These are phyloP conservation scores for Anthracocystis panici-leucophaei DNA, from an alignment of 1,284 basidiomycete genomes.

Conservation along the genomic window DNA sequence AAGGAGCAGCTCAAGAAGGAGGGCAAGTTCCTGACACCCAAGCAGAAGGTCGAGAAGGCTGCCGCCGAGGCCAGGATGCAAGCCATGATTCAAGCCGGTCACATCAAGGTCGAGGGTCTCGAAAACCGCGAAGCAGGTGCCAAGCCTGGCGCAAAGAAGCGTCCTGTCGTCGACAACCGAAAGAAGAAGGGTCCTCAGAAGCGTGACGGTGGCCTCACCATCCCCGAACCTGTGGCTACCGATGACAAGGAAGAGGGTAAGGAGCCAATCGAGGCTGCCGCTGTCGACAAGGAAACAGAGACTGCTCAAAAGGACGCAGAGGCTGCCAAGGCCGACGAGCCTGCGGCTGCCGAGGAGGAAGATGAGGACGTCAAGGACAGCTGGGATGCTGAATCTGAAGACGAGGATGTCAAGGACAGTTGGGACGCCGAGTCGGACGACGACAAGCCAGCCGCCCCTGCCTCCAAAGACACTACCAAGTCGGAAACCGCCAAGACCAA, in stretches of 20 bases:
- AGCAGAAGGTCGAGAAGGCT: conserved; percentile 93
- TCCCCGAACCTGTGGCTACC: conserved; percentile 44
- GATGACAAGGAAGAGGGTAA: conserved; percentile 21
- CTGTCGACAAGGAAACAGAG: conserved; percentile 30
- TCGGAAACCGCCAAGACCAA: conserved; percentile 30
- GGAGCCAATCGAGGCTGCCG: conserved; percentile 18
- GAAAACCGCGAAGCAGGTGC: conserved; percentile 72
- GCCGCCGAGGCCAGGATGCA: conserved; percentile 91
- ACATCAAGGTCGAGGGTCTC: conserved; percentile 87
- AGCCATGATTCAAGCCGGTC: conserved; percentile 86
- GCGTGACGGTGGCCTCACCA: conserved; percentile 51
- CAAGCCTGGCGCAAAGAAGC: conserved; percentile 69
- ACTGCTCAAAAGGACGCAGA: conserved; percentile 55
- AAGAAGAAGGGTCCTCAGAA: conserved; percentile 81
- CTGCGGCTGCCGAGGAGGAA: conserved; percentile 63
- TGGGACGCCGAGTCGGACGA: conserved; percentile 76
- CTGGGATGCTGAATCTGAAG: conserved; percentile 49
- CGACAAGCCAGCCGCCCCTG: conserved; percentile 54
- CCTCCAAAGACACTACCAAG: conserved; percentile 30
- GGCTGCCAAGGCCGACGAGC: conserved; percentile 65
- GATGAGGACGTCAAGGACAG: conserved; percentile 55
- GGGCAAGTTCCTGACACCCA: conserved; percentile 71
- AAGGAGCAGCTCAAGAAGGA: conserved; percentile 68
- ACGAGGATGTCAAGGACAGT: conserved; percentile 69
- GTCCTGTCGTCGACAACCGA: conserved; percentile 82